Conservation (phyloP, 768 basidiomycete species). For the Tylopilus rubrobrunneus region DNA sequence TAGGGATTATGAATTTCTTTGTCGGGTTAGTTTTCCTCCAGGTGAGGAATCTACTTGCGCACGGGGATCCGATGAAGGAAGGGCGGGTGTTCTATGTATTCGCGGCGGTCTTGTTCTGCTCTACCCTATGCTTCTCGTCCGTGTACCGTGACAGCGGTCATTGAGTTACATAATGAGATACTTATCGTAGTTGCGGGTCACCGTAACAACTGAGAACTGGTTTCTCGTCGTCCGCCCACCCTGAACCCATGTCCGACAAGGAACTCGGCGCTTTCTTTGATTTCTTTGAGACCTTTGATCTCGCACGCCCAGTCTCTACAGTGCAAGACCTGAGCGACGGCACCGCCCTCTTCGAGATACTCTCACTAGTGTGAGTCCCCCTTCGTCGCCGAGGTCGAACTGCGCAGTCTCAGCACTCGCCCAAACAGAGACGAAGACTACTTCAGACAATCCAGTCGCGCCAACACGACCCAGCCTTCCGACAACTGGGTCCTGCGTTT, state of each 20-base stretch:
- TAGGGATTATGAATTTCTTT: conserved; percentile 82
- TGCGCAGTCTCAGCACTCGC: conserved; percentile 7
- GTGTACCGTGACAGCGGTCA: conserved; percentile 23
- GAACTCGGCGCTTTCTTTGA: conserved; percentile 80
- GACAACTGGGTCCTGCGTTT: conserved; percentile 92
- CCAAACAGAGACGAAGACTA: conserved; percentile 67
- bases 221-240: conserved; percentile 34
- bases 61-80: conserved; percentile 55
- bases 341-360: conserved; percentile 67
- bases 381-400: neutral
- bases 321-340: conserved; percentile 79
- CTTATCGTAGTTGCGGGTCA: neutral
- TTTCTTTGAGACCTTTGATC: conserved; percentile 73
- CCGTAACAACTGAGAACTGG: conserved; percentile 1
- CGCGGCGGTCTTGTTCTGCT: conserved; percentile 46
- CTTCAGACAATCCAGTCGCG: conserved; percentile 62
- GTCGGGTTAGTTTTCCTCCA: conserved; percentile 86
- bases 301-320: conserved; percentile 58
- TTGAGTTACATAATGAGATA: conserved; percentile 24
- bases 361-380: conserved; percentile 65
- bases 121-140: conserved; percentile 20
- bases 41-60: conserved; percentile 68
- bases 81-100: conserved; percentile 92
- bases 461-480: conserved; percentile 55
- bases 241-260: conserved; percentile 45